Conservation (phyloP, 2,329 filamentous ascomycete species). For the Hypocrella siamensis region DNA sequence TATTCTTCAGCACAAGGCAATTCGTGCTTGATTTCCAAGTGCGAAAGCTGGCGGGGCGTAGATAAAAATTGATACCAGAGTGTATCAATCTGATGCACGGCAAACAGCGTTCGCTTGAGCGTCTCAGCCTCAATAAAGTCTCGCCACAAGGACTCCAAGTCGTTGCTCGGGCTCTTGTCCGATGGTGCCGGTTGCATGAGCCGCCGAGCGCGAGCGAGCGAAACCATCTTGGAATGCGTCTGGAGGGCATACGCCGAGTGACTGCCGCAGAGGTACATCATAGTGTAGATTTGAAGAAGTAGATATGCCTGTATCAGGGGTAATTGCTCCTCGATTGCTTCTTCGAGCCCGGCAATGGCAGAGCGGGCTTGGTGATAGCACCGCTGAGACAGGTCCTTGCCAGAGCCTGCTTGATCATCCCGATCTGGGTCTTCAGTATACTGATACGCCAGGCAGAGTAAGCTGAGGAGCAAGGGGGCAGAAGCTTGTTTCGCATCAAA, state of each 20-base stretch:
- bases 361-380: conserved; percentile 17
- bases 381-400: conserved; percentile 12
- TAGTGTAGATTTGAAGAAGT: conserved; percentile 23
- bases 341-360: conserved; percentile 8
- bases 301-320: conserved; percentile 20
- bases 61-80: conserved; percentile 27
- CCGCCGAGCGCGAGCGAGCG: conserved; percentile 17
- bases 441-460: conserved; percentile 22
- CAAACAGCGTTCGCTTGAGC: conserved; percentile 24
- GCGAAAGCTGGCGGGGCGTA: conserved; percentile 17
- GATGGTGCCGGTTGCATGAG: conserved; percentile 16
- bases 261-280: conserved; percentile 23
- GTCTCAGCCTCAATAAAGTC: conserved; percentile 20
- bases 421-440: conserved; percentile 20
- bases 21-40: conserved; percentile 27
- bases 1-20: conserved; percentile 21
- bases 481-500: conserved; percentile 13
- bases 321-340: conserved; percentile 8
- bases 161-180: conserved; percentile 10
- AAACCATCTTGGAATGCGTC: conserved; percentile 23
- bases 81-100: conserved; percentile 25
- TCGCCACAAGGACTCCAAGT: conserved; percentile 22
- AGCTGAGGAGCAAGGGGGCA: conserved; percentile 15
- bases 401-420: conserved; percentile 10
- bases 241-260: conserved; percentile 18